These are phyloP conservation scores for Gryganskiella cystojenkinii DNA, from an alignment of 192 early-diverging fungal species.

Conservation along the genomic window DNA sequence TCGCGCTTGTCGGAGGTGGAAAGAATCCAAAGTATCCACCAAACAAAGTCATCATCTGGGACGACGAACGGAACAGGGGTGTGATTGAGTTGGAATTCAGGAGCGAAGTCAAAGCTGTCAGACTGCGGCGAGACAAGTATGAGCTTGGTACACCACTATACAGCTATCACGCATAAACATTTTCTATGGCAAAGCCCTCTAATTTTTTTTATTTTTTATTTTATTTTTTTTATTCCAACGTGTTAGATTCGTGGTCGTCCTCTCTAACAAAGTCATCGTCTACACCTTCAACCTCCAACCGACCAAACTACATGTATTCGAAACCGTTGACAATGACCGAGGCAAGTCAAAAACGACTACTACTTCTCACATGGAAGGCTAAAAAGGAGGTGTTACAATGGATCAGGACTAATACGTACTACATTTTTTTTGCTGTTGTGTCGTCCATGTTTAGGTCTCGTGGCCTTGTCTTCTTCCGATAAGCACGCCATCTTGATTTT, in stretches of 20 bases:
- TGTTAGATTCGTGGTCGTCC: constrained; percentile 82
- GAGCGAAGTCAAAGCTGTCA: constrained; percentile 84
- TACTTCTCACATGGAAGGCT: no score
- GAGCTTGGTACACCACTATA: no score
- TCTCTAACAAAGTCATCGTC: constrained; percentile 82
- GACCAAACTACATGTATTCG: constrained; percentile 80
- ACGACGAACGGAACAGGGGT: constrained; percentile 76
- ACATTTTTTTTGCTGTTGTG: neutral
- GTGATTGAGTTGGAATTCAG: constrained; percentile 83
- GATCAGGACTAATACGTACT: no score
- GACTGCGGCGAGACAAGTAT: constrained; percentile 79
- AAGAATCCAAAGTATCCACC: constrained; percentile 87
- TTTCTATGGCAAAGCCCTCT: no score
- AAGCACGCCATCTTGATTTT: constrained; percentile 84
- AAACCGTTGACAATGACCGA: constrained; percentile 83
- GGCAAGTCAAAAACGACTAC: constrained; percentile 38
- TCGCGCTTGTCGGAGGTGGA: constrained; percentile 88
- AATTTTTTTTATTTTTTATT: neutral
- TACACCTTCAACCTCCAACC: constrained; percentile 81
- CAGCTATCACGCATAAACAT: no score
- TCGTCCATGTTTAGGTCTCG: constrained; percentile 65
- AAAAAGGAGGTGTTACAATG: no score
- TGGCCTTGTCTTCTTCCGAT: constrained; percentile 73
- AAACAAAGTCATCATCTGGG: constrained; percentile 90
- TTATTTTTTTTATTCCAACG: neutral